Conservation (phyloP, 331 rosid species). For the Cydonia oblonga region DNA sequence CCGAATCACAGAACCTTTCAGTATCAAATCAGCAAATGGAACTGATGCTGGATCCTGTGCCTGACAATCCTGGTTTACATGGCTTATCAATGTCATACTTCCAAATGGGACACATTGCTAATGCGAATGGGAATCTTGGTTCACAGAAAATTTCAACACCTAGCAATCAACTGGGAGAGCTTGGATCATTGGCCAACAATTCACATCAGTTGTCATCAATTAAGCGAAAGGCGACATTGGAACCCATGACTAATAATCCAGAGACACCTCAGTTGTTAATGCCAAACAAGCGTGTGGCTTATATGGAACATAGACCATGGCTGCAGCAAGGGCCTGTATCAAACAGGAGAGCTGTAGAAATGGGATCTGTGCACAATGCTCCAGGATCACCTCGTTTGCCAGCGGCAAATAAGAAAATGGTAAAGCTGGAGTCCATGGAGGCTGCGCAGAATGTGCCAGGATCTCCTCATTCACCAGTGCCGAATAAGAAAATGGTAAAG, state of each 20-base stretch:
- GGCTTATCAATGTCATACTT: slow-evolving; percentile 22
- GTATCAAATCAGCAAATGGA: slow-evolving; percentile 25
- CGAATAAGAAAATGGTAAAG: slow-evolving; percentile 52
- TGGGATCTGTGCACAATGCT: slow-evolving; percentile 32
- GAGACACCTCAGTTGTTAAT: slow-evolving; percentile 16
- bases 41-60: slow-evolving; percentile 21
- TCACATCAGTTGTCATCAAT: slow-evolving; percentile 27
- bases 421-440: slow-evolving; percentile 43
- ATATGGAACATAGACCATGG: slow-evolving; percentile 65
- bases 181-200: slow-evolving; percentile 20
- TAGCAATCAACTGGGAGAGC: slow-evolving; percentile 26
- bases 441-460: slow-evolving; percentile 30
- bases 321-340: slow-evolving; percentile 46
- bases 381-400: slow-evolving; percentile 28
- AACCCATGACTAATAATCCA: slow-evolving; percentile 20
- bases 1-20: slow-evolving; percentile 31
- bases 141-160: slow-evolving; percentile 20
- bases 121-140: slow-evolving; percentile 12
- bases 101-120: slow-evolving; percentile 33
- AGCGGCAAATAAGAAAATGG: slow-evolving; percentile 43
- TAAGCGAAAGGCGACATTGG: slow-evolving; percentile 64
- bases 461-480: slow-evolving; percentile 19
- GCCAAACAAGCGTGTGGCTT: slow-evolving; percentile 45
- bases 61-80: slow-evolving; percentile 31
- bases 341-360: slow-evolving; percentile 29